Base-by-base conservation (phyloP, 192 early-diverging fungal genomes). In the Podila verticillata region DNA sequence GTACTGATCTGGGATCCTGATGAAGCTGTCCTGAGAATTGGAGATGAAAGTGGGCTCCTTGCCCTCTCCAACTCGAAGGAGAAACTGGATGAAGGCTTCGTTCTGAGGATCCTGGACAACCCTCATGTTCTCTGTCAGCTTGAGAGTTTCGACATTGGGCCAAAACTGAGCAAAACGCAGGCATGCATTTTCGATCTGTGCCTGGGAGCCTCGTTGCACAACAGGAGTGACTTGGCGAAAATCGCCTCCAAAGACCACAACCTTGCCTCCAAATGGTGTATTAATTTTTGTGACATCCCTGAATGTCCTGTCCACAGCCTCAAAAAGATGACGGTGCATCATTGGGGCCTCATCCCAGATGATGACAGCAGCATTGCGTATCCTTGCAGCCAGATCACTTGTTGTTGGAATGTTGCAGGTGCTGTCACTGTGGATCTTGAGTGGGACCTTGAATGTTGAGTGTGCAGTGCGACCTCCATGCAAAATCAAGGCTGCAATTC, bases 301-400 rank as follows among this genome's bases (percentile, higher is more conserved):
- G 4, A 81, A 20, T 0, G 31, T 63, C 22, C 57, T 48, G 22
- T 73, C 56, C 1, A 81, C 78, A 13, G 70, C 54, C 30, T 84
- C 71, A 61, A 81, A 77, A 5, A 58, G 39, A 44, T 66, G 48
- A 0, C 31, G 61, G 36, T 64, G 34, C 0, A 26, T 17, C 75
- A 85, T 85, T 3, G 72, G 69, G 12, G 63, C 65, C 70, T 85
- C 72, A 62, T 83, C 81, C 84, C 84, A 85, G 29, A 85, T 29
- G 9, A 85, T 68, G 3, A 62, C 20, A 3, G 61, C 48, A 5
- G 81, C 65, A 12, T 59, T 10, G 0, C 13, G 4, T 48, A 73
- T 39, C 61, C 17, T 57, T 0, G 30, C 26, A 0, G 71, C 71
- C 5, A 63, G 28, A 5, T 51, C 26, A 20, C 24, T 24, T 2